A percentile compares a stretch with the other conserved stretches of the same genome.
Evolutionary conservation across 2,329 filamentous ascomycete species (phyloP).

Genomic region (Fusarium tjaetaba): DNA sequence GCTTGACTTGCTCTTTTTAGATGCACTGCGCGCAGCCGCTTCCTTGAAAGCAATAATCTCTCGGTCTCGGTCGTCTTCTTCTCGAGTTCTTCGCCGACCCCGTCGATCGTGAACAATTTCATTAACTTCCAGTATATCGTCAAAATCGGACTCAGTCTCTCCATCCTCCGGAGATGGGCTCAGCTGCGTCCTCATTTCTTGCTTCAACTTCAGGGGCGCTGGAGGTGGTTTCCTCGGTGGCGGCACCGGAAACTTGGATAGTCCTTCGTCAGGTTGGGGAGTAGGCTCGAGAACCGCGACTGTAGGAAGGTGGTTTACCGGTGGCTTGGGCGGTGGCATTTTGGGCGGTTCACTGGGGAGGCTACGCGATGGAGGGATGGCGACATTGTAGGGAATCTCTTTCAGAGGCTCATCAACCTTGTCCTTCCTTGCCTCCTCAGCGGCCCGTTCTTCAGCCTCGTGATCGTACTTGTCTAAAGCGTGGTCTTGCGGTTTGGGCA

Average conservation of each 20-base stretch:
- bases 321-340: conserved; percentile 62
- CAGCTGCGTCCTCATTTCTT: conserved; percentile 38
- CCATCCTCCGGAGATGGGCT: conserved; percentile 60
- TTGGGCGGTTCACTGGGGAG: conserved; percentile 63
- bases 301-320: conserved; percentile 50
- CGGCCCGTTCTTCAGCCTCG: conserved; percentile 61
- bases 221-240: conserved; percentile 84
- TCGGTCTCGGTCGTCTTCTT: conserved; percentile 85
- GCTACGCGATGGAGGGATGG: conserved; percentile 66
- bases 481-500: conserved; percentile 70
- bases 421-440: conserved; percentile 57
- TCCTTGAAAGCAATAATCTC: conserved; percentile 74
- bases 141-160: conserved; percentile 83
- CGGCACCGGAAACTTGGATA: conserved; percentile 65
- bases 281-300: conserved; percentile 57
- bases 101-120: conserved; percentile 70
- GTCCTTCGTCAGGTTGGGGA: conserved; percentile 56
- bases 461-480: conserved; percentile 66
- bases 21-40: conserved; percentile 75
- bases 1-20: conserved; percentile 73
- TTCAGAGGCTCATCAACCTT: conserved; percentile 54
- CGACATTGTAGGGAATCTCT: conserved; percentile 61
- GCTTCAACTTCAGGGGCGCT: conserved; percentile 77
- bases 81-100: conserved; percentile 83
- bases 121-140: conserved; percentile 77